Conservation (phyloP, 2,329 filamentous ascomycete genomes). For the Colletotrichum sojae region DNA sequence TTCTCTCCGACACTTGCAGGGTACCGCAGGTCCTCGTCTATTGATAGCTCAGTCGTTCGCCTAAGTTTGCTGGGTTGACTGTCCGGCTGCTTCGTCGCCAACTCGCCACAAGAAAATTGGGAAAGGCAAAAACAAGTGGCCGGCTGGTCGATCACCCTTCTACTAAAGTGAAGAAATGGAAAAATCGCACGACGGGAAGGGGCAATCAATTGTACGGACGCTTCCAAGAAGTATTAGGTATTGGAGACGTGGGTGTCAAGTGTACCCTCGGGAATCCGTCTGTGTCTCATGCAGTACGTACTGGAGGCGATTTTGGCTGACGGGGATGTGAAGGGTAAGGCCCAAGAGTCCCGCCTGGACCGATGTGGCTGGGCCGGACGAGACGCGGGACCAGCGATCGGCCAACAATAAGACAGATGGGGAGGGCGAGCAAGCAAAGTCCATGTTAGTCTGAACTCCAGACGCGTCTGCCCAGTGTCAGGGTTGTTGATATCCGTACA, state of each 20-base stretch:
- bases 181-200: too few species aligned
- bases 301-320: constrained; percentile 20
- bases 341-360: background rate
- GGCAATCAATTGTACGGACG: too few species aligned
- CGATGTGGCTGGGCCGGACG: constrained; percentile 35
- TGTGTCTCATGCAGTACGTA: constrained; percentile 22
- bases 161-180: too few species aligned
- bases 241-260: too few species aligned
- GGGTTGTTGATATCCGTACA: too few species aligned
- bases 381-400: constrained; percentile 14
- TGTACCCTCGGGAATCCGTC: too few species aligned
- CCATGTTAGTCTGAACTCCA: background rate
- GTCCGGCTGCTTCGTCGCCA: background rate
- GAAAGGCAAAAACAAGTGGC: too few species aligned
- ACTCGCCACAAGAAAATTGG: background rate
- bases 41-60: constrained; percentile 7
- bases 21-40: background rate
- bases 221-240: too few species aligned
- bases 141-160: too few species aligned
- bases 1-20: background rate
- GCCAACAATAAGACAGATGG: background rate
- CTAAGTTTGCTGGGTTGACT: background rate
- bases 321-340: background rate
- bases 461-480: too few species aligned
- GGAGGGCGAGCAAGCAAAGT: constrained; percentile 13